phyloP scores from a whole-genome alignment of 1,139 yeast genomes.

The Magnusiomyces tetraspermus region DNA sequence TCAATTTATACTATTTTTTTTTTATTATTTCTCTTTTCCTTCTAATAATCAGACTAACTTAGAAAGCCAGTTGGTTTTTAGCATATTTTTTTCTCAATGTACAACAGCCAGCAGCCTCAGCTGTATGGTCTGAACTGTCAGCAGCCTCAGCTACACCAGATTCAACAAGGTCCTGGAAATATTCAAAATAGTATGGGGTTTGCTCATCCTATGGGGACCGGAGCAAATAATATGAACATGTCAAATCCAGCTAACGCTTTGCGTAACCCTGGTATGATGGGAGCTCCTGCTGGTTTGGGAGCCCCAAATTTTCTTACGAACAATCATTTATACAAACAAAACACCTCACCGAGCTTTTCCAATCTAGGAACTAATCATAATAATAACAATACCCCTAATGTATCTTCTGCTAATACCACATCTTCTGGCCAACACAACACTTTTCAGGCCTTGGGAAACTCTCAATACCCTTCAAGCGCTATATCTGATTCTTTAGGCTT shows the following conservation, averaged over 20 bases:
- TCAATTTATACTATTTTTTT: too few relatives aligned
- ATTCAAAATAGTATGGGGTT: neutral
- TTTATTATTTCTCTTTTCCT: too few relatives aligned
- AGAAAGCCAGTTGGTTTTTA: too few relatives aligned
- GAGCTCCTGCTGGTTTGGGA: neutral
- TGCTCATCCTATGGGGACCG: slow-evolving; percentile 1
- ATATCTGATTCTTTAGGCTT: neutral
- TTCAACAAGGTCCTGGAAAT: neutral
- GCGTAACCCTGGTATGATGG: slow-evolving; percentile 1
- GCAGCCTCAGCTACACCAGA: slow-evolving; percentile 1
- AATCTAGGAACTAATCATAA: neutral
- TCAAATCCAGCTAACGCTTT: neutral
- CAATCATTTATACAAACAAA: neutral
- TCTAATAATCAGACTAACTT: too few relatives aligned
- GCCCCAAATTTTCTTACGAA: neutral
- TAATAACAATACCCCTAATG: neutral
- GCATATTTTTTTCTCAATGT: slow-evolving; percentile 2
- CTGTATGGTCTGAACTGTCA: slow-evolving; percentile 6
- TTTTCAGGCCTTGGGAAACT: neutral
- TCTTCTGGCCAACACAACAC: neutral
- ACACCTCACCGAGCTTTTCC: neutral
- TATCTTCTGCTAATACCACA: neutral
- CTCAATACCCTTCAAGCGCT: neutral
- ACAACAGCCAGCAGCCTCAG: slow-evolving; percentile 6
- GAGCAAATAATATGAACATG: neutral